Base-by-base conservation (phyloP, 148 eudicot genomes). In the Oxyria digyna region DNA sequence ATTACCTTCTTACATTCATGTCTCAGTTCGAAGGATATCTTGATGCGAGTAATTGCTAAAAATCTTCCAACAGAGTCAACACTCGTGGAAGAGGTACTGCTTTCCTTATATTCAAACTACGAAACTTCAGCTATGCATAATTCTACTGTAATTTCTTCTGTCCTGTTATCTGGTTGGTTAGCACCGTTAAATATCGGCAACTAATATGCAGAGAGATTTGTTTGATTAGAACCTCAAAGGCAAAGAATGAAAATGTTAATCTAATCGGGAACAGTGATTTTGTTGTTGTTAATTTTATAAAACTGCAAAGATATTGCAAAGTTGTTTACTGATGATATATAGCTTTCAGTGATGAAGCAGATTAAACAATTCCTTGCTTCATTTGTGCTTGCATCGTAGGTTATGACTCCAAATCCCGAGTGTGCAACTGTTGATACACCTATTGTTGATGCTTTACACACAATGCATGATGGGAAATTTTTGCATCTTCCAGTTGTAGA, bases 331-430 rank as follows among this genome's bases (percentile, higher is more conserved):
- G 57, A 50, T 31, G 21, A 14, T 8, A 3, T 62, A 27, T 62
- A 8, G 41, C 67, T 62, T 31, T 62, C 15, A 52, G 11, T 54
- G 32, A 0, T 54, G 59, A 1, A 1, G 8, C 18, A 41, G 20
- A 42, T 20, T 26, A 20, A 42, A 8, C 1, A n/a, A 17, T 42
- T 41, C 27, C 15, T 7, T 68, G 54, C 17, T 4, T 8, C 50
- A 42, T 11, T 42, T 42, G 31, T 45, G 27, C 50, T 41, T 40
- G 37, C n/a, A 64, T 79, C 80, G 49, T 78, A 92, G 98, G 88
- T 87, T 72, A 92, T 92, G 96, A 92, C 98, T 49, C 91, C 98
- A 54, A 92, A 92, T 79, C 98, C 98, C 42, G 96, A 89, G 78
- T 89, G 96, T 78, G 98, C 85, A 38, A 82, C 89, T 13, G 82